phyloP scores from a whole-genome alignment of 495 filamentous ascomycete genomes.

The Aspergillus coremiiformis region DNA sequence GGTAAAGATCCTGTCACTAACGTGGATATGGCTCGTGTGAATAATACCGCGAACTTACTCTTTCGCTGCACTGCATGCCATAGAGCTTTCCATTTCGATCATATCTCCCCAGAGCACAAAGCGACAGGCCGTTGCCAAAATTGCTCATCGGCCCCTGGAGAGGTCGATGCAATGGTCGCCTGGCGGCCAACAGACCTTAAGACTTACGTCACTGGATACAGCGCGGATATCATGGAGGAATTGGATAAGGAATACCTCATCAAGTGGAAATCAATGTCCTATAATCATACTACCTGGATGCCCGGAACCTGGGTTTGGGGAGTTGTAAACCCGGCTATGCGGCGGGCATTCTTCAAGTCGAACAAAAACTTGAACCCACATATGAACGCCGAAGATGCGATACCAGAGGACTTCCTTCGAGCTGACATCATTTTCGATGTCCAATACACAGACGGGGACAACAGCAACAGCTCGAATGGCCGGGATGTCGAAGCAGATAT shows the following conservation, averaged over 20 bases:
- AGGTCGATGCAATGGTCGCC: conserved; percentile 67
- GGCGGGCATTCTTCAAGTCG: conserved; percentile 65
- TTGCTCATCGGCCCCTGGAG: conserved; percentile 51
- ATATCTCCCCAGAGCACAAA: conserved; percentile 49
- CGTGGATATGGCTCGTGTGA: conserved; percentile 56
- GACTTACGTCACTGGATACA: conserved; percentile 21
- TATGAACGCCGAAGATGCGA: conserved; percentile 67
- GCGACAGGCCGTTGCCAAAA: conserved; percentile 67
- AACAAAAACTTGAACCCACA: conserved; percentile 56
- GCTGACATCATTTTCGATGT: conserved; percentile 86
- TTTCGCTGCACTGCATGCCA: conserved; percentile 76
- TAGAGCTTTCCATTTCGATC: conserved; percentile 74
- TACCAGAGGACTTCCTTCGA: conserved; percentile 74
- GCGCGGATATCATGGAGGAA: conserved; percentile 52
- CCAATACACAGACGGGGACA: conserved; percentile 45
- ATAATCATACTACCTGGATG: conserved; percentile 75
- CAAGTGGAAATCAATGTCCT: conserved; percentile 75
- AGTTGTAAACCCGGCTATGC: conserved; percentile 53
- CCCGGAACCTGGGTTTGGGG: conserved; percentile 86
- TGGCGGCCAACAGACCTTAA: conserved; percentile 66
- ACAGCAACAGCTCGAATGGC: conserved; percentile 42
- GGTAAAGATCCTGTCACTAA: conserved; percentile 67
- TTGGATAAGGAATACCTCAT: conserved; percentile 82
- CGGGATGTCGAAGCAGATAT: conserved; percentile 53
- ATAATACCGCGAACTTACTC: conserved; percentile 66